Conservation (phyloP, 2,329 filamentous ascomycete species). For the Rhynchosporium graminicola region DNA sequence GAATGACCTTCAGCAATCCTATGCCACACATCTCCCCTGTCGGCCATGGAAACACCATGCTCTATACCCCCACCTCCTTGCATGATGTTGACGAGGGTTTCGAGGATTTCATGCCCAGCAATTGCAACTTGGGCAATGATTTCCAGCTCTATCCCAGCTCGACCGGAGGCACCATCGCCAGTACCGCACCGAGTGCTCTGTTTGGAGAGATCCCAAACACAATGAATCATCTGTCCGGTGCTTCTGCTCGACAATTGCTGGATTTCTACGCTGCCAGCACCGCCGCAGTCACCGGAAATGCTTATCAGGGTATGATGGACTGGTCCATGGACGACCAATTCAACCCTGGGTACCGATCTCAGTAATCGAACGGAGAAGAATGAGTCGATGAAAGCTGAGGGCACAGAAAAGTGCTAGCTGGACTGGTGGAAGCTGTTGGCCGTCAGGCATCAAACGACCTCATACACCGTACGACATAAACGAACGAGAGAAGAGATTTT, state of each 20-base stretch:
- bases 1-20: constrained; percentile 37
- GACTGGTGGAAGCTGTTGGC: constrained; percentile 30
- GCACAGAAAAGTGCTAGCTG: constrained; percentile 18
- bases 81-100: constrained; percentile 60
- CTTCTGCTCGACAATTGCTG: constrained; percentile 34
- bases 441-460: constrained; percentile 18
- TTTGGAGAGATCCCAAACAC: constrained; percentile 37
- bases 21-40: constrained; percentile 65
- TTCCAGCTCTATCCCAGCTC: constrained; percentile 39
- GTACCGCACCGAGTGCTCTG: constrained; percentile 31
- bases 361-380: constrained; percentile 23
- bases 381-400: constrained; percentile 18
- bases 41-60: constrained; percentile 67
- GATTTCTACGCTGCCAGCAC: constrained; percentile 37
- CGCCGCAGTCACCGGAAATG: constrained; percentile 26
- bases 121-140: constrained; percentile 31
- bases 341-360: constrained; percentile 27
- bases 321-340: constrained; percentile 35
- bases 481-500: constrained; percentile 21
- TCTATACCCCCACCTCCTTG: constrained; percentile 66
- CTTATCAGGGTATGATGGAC: constrained; percentile 35
- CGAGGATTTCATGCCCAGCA: constrained; percentile 33
- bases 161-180: constrained; percentile 30
- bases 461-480: constrained; percentile 6
- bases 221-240: constrained; percentile 28